Evolutionary conservation across 305 asterid species (phyloP).

Genomic region (Euphrasia arctica): DNA sequence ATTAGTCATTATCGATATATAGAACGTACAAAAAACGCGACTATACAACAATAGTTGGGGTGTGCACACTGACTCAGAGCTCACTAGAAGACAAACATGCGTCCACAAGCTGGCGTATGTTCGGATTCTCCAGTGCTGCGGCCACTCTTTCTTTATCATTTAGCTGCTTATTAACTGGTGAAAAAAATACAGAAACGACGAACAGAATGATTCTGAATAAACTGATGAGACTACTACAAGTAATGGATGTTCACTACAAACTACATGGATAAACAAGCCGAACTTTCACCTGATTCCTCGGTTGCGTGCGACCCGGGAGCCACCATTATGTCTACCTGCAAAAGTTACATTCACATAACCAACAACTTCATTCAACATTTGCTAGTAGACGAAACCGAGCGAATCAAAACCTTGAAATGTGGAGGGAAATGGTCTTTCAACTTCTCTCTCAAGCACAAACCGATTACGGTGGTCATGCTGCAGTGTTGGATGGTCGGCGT

Average conservation of each 20-base stretch:
- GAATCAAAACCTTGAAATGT: slow-evolving; percentile 63
- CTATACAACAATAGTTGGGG: slow-evolving; percentile 35
- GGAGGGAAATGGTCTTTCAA: slow-evolving; percentile 71
- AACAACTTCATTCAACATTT: slow-evolving; percentile 14
- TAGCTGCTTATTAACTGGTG: slow-evolving; percentile 83
- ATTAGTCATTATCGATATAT: background rate
- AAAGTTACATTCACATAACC: slow-evolving; percentile 15
- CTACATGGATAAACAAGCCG: too few relatives aligned
- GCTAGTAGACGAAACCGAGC: background rate
- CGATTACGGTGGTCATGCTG: slow-evolving; percentile 89
- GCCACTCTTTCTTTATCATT: slow-evolving; percentile 93
- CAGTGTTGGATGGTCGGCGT: slow-evolving; percentile 93
- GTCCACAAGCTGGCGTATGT: slow-evolving; percentile 85
- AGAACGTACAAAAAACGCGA: slow-evolving; percentile 15
- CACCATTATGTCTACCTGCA: slow-evolving; percentile 88
- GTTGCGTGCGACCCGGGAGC: slow-evolving; percentile 94
- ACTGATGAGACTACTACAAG: slow-evolving; percentile 15
- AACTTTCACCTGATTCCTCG: slow-evolving; percentile 72
- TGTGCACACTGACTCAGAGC: slow-evolving; percentile 40
- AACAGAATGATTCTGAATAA: slow-evolving; percentile 11
- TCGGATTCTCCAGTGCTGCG: slow-evolving; percentile 89
- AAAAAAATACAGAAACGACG: background rate
- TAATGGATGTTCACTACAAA: background rate
- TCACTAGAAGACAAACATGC: slow-evolving; percentile 84
- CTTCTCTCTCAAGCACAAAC: slow-evolving; percentile 84